These are phyloP conservation scores for Calonectria naviculata DNA, from an alignment of 2,329 filamentous ascomycete genomes.

Conservation along the genomic window DNA sequence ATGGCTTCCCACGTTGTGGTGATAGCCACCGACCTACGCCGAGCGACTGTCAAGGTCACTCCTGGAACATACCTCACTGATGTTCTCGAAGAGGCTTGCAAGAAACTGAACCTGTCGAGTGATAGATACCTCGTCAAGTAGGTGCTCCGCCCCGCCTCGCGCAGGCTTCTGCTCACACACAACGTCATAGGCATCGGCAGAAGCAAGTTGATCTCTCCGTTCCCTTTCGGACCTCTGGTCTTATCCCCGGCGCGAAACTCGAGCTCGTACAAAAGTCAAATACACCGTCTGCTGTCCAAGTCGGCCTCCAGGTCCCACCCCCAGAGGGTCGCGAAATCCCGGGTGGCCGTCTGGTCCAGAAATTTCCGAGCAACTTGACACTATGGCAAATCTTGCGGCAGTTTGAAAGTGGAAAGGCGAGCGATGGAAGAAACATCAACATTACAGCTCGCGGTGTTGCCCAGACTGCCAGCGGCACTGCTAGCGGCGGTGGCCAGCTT, in stretches of 20 bases:
- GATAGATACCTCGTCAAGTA: slow-evolving; percentile 87
- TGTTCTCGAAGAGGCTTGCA: slow-evolving; percentile 87
- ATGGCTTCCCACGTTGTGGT: slow-evolving; percentile 94
- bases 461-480: slow-evolving; percentile 63
- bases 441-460: slow-evolving; percentile 87
- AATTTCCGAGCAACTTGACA: slow-evolving; percentile 88
- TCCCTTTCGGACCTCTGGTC: slow-evolving; percentile 84
- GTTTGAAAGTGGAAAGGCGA: slow-evolving; percentile 83
- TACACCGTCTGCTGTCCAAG: slow-evolving; percentile 85
- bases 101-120: slow-evolving; percentile 78
- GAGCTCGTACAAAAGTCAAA: slow-evolving; percentile 90
- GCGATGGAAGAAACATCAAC: slow-evolving; percentile 73
- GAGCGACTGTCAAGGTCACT: slow-evolving; percentile 84
- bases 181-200: slow-evolving; percentile 75
- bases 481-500: slow-evolving; percentile 76
- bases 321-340: slow-evolving; percentile 73
- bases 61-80: slow-evolving; percentile 86
- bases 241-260: slow-evolving; percentile 87
- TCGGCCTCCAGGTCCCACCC: slow-evolving; percentile 87
- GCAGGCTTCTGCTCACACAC: neutral
- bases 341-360: slow-evolving; percentile 79
- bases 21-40: slow-evolving; percentile 81
- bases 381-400: slow-evolving; percentile 91
- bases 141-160: slow-evolving; percentile 26
- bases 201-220: slow-evolving; percentile 88